Conservation (phyloP, 257 asterid species). For the Cruciata laevipes region DNA sequence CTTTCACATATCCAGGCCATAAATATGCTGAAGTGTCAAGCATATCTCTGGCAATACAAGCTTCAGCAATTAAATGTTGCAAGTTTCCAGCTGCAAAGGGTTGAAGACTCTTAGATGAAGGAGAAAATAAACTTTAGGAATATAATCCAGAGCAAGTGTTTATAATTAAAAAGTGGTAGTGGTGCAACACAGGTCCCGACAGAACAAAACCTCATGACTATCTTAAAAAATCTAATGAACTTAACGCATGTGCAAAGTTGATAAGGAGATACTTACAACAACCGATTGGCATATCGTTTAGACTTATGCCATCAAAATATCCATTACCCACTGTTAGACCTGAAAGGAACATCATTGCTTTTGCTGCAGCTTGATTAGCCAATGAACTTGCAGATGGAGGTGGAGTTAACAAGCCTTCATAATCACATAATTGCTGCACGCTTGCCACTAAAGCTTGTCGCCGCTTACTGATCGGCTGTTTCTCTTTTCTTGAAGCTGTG, state of each 20-base stretch:
- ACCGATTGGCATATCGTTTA: slow-evolving; percentile 70
- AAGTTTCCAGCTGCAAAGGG: slow-evolving; percentile 66
- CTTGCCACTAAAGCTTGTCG: slow-evolving; percentile 75
- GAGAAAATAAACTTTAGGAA: not conserved
- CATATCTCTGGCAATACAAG: slow-evolving; percentile 89
- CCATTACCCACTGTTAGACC: slow-evolving; percentile 71
- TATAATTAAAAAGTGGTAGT: not conserved
- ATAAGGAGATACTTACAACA: slow-evolving; percentile 58
- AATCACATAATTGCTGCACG: slow-evolving; percentile 77
- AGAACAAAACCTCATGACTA: not conserved
- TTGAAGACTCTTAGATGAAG: slow-evolving; percentile 23
- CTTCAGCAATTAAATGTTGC: slow-evolving; percentile 88
- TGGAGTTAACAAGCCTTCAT: slow-evolving; percentile 76
- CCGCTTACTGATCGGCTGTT: slow-evolving; percentile 42
- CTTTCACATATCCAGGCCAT: slow-evolving; percentile 97
- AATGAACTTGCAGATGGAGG: slow-evolving; percentile 67
- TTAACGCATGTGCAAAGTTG: not conserved
- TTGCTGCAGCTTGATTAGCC: slow-evolving; percentile 96
- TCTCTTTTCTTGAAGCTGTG: slow-evolving; percentile 37
- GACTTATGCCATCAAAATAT: slow-evolving; percentile 74
- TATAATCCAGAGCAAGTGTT: not conserved
- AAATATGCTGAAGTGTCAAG: slow-evolving; percentile 86
- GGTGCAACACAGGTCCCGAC: not conserved
- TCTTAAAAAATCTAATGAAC: not conserved
- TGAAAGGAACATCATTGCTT: slow-evolving; percentile 86